Evolutionary conservation across 345 rosid species (phyloP), one percentile per base, ranked within the genome.

Genomic region (Draba incana): DNA sequence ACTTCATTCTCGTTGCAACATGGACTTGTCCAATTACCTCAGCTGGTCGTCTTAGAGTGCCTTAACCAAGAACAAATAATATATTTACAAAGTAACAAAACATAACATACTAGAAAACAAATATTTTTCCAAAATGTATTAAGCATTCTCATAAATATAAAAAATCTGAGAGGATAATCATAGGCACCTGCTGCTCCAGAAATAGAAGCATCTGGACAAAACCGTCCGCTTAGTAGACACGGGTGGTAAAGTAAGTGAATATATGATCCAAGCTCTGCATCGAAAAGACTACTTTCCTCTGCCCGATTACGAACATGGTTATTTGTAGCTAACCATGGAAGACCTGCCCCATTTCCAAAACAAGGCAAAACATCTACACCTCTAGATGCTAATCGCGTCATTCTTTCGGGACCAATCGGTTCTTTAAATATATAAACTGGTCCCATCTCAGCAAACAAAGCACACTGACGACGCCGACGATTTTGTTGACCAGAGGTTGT

Each of bases 391-490:
- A 94, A 81, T 6, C 86, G 81, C 39, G 82, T 78, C 97, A 94
- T 94, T 82, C 82, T 89, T 68, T 89, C 97, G 41, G 85, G 86
- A 54, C 99, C 97, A 77, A 94, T 82, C 13, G 99, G 84, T 77
- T 91, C 99, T 84, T 85, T 91, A 64, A 94, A 94, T 60, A 94
- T 89, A 82, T 94, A 91, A 56, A 94, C 62, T 57, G 97, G 92
- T 43, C 99, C 99, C 93, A 87, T 91, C 83, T 94, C 99, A 69
- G 99, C 99, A 84, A 94, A 94, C 75, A 94, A 75, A 65, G 99
- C 96, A 76, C 97, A 91, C 66, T 86, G 96, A 53, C 96, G 87
- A 14, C 92, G 95, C n/a, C 95, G 96, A 27, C 92, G 91, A 33
- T 6, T 33, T 69, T 91, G 96, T 70, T 76, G 83, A 65, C 97